Evolutionary conservation across 1,139 yeast genomes (phyloP).

Genomic region (Saccharomyces hybrid): DNA sequence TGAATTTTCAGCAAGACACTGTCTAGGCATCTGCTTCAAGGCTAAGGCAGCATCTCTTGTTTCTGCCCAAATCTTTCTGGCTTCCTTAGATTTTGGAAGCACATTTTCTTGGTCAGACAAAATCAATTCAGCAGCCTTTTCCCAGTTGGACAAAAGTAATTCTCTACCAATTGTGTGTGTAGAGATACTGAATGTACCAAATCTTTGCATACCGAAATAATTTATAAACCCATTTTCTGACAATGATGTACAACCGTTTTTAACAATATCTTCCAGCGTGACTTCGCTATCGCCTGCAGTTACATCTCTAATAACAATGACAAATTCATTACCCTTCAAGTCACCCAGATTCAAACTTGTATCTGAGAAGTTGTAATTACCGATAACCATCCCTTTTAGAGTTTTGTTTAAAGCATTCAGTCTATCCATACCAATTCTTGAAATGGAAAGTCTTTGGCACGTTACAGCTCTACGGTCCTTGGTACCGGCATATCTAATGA

Average conservation of each 20-base stretch:
- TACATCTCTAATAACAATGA: constrained; percentile 75
- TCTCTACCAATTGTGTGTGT: constrained; percentile 80
- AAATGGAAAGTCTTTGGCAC: constrained; percentile 71
- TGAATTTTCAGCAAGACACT: constrained; percentile 78
- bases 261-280: constrained; percentile 38
- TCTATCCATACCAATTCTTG: constrained; percentile 68
- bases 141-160: constrained; percentile 68
- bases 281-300: constrained; percentile 24
- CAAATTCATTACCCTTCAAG: constrained; percentile 78
- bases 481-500: constrained; percentile 83
- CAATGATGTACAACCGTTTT: constrained; percentile 51
- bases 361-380: constrained; percentile 67
- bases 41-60: constrained; percentile 62
- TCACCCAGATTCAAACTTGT: constrained; percentile 68
- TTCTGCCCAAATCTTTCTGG: constrained; percentile 74
- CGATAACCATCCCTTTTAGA: constrained; percentile 64
- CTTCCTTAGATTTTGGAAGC: constrained; percentile 73
- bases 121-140: constrained; percentile 67
- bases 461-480: constrained; percentile 96
- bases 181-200: constrained; percentile 90
- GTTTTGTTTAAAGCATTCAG: constrained; percentile 69
- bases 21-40: constrained; percentile 69
- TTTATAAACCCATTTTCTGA: constrained; percentile 73
- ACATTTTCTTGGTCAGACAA: constrained; percentile 81
- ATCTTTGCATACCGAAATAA: constrained; percentile 95